Conservation (phyloP, 2,329 filamentous ascomycete species). For the Phialophora chinensis region DNA sequence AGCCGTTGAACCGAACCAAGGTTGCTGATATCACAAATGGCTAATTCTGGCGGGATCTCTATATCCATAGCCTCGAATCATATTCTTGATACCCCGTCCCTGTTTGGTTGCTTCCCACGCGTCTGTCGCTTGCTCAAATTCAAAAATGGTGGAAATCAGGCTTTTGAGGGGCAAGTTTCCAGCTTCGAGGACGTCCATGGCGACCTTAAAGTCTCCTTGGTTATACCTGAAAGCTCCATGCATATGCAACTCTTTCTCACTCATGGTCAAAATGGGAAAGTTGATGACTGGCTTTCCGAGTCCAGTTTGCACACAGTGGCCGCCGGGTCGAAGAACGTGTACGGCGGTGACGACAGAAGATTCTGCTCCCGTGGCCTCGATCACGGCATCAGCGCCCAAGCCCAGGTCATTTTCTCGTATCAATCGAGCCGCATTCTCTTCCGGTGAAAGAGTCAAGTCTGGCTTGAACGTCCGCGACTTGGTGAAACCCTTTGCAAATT, state of each 20-base stretch:
- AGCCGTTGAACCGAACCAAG: neutral
- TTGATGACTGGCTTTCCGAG: conserved; percentile 48
- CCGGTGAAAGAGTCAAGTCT: conserved; percentile 26
- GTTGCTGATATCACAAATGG: conserved; percentile 24
- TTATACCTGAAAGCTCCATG: conserved; percentile 46
- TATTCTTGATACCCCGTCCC: conserved; percentile 39
- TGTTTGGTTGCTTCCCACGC: conserved; percentile 45
- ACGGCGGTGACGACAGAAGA: conserved; percentile 54
- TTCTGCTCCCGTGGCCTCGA: conserved; percentile 53
- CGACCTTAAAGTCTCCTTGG: conserved; percentile 45
- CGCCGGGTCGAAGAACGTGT: conserved; percentile 44
- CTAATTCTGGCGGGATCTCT: conserved; percentile 29
- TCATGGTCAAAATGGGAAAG: conserved; percentile 47
- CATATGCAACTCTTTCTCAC: conserved; percentile 46
- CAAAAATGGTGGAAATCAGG: conserved; percentile 44
- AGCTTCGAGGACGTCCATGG: conserved; percentile 47
- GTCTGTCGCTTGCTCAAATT: conserved; percentile 44
- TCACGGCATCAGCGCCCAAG: conserved; percentile 49
- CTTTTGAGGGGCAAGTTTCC: conserved; percentile 42
- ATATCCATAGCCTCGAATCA: conserved; percentile 38
- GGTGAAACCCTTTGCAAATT: conserved; percentile 53
- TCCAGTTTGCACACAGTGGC: conserved; percentile 46
- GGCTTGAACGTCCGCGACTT: conserved; percentile 30
- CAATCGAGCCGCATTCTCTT: conserved; percentile 42
- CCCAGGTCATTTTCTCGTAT: conserved; percentile 49